A percentile compares a stretch with the other conserved stretches of the same genome.
These are phyloP conservation scores for Aspergillus ustus DNA, from an alignment of 2,329 filamentous ascomycete genomes.

Conservation along the genomic window DNA sequence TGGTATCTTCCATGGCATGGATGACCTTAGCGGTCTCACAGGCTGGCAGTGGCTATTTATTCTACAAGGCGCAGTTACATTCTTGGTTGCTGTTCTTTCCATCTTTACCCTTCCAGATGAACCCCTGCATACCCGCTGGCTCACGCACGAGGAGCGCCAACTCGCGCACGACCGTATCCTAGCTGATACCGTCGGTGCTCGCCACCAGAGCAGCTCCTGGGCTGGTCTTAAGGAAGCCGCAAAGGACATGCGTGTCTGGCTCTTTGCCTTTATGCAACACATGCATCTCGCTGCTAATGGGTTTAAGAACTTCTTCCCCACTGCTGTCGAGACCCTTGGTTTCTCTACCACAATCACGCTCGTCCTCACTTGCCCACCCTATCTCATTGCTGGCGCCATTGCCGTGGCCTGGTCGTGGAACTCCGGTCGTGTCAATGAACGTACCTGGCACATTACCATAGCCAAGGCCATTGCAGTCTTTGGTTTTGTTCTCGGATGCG, in stretches of 20 bases:
- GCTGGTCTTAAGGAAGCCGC: conserved; percentile 42
- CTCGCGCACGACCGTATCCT: conserved; percentile 51
- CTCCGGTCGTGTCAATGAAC: conserved; percentile 50
- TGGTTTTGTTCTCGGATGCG: conserved; percentile 36
- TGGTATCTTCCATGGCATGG: conserved; percentile 63
- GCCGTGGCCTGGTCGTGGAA: conserved; percentile 57
- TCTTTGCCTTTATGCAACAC: conserved; percentile 53
- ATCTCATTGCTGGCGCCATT: conserved; percentile 53
- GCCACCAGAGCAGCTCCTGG: conserved; percentile 46
- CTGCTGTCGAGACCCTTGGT: conserved; percentile 51
- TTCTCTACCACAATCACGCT: conserved; percentile 54
- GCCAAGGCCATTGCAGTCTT: conserved; percentile 33
- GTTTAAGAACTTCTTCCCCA: conserved; percentile 53
- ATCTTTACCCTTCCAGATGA: conserved; percentile 49
- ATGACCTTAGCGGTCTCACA: conserved; percentile 57
- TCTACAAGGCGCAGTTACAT: conserved; percentile 58
- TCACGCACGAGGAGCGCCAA: conserved; percentile 37
- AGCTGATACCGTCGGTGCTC: conserved; percentile 51
- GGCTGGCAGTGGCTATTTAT: conserved; percentile 55
- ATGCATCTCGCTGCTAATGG: conserved; percentile 51
- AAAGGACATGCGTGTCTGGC: conserved; percentile 43
- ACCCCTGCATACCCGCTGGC: conserved; percentile 44
- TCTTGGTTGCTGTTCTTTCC: conserved; percentile 47
- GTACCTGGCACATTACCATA: conserved; percentile 38
- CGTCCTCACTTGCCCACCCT: conserved; percentile 54